phyloP scores from a whole-genome alignment of 192 early-diverging fungal species.

The Mortierella alpina region DNA sequence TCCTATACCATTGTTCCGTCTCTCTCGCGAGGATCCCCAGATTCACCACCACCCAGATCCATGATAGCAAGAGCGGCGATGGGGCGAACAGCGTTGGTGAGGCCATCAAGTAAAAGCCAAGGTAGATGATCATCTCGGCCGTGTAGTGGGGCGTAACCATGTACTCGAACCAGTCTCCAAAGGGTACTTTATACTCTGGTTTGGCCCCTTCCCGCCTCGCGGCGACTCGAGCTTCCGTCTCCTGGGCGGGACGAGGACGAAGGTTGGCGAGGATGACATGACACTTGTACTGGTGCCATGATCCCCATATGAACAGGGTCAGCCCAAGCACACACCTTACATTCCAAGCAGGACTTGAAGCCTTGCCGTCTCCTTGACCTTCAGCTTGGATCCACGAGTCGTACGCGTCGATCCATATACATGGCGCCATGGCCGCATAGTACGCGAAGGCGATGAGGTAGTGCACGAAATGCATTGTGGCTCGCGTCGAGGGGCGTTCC shows the following conservation, averaged over 20 bases:
- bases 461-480: constrained; percentile 71
- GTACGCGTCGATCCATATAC: constrained; percentile 62
- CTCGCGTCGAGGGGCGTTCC: constrained; percentile 54
- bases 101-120: constrained; percentile 64
- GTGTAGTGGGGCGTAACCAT: constrained; percentile 77
- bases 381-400: constrained; percentile 6
- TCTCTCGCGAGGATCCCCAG: constrained; percentile 71
- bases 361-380: background rate
- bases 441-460: constrained; percentile 73
- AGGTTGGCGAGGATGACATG: constrained; percentile 75
- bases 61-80: constrained; percentile 49
- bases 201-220: background rate
- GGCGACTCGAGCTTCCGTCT: background rate
- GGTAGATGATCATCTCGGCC: constrained; percentile 78
- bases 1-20: constrained; percentile 76
- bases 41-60: constrained; percentile 73
- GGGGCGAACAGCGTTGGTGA: background rate
- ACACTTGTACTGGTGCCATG: constrained; percentile 72
- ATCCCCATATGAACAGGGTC: constrained; percentile 64
- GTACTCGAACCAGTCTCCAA: constrained; percentile 74
- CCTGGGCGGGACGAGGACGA: constrained; percentile 27
- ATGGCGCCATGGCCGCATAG: constrained; percentile 65
- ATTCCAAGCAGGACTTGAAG: background rate
- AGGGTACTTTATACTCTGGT: constrained; percentile 67
- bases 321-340: constrained; percentile 38